Percentiles rank a stretch among this genome's conserved stretches.
Conservation (phyloP, 805 yeast genomes). For the Saturnispora gosingensis region DNA sequence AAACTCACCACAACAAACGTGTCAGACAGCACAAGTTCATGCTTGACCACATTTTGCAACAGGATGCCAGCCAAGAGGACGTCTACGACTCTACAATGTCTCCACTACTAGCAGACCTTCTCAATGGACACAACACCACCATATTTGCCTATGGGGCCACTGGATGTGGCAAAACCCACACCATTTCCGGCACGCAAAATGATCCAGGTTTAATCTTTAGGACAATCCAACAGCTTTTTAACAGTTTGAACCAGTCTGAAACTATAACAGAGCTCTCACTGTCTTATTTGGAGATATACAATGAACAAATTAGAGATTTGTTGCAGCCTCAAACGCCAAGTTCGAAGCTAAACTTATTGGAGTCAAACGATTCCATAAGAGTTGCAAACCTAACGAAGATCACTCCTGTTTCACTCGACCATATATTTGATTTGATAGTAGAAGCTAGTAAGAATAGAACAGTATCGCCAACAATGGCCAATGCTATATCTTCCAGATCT, state of each 20-base stretch:
- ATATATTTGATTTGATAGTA: constrained; percentile 70
- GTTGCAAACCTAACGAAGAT: constrained; percentile 66
- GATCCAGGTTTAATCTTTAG: constrained; percentile 73
- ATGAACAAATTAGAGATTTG: constrained; percentile 79
- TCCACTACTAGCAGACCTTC: constrained; percentile 61
- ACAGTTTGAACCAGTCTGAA: constrained; percentile 42
- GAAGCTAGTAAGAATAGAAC: constrained; percentile 71
- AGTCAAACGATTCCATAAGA: constrained; percentile 56
- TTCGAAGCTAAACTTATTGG: constrained; percentile 47
- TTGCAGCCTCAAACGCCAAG: constrained; percentile 42
- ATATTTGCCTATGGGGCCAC: constrained; percentile 97
- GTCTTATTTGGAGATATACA: constrained; percentile 81
- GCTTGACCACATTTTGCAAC: constrained; percentile 74
- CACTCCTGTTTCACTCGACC: constrained; percentile 51
- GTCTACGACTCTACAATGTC: constrained; percentile 59
- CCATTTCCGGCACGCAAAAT: constrained; percentile 67
- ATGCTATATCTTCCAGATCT: constrained; percentile 82
- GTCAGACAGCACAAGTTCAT: constrained; percentile 70
- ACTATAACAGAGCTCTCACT: constrained; percentile 51
- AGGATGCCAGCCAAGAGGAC: constrained; percentile 50
- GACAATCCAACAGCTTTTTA: constrained; percentile 69
- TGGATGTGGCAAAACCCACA: constrained; percentile 95
- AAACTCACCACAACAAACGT: constrained; percentile 31
- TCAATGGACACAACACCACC: constrained; percentile 85
- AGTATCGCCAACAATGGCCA: constrained; percentile 83